These are phyloP conservation scores for Wickerhamiella azyma DNA, from an alignment of 805 yeast species.

Conservation along the genomic window DNA sequence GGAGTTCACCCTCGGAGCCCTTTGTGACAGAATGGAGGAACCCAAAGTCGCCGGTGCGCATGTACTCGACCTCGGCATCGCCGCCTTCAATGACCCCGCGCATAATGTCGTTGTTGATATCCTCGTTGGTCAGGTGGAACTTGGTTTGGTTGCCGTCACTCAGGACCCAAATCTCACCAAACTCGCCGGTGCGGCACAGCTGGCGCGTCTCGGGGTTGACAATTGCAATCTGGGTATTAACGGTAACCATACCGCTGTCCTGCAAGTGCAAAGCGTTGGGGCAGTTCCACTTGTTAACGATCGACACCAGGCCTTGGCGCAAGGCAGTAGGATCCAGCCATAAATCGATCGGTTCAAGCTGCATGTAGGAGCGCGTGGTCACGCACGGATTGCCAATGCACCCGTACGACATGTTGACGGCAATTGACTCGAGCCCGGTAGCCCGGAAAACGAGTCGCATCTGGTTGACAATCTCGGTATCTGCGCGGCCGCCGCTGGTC, in stretches of 20 bases:
- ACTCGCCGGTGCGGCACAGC: slow-evolving; percentile 77
- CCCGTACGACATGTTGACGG: slow-evolving; percentile 64
- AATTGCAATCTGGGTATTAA: slow-evolving; percentile 82
- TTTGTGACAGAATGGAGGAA: slow-evolving; percentile 61
- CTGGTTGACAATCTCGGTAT: slow-evolving; percentile 38
- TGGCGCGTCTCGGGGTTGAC: slow-evolving; percentile 84
- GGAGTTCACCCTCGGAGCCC: slow-evolving; percentile 39
- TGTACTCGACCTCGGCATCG: slow-evolving; percentile 47
- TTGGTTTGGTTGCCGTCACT: slow-evolving; percentile 68
- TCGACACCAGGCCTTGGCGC: slow-evolving; percentile 74
- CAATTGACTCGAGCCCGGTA: slow-evolving; percentile 49
- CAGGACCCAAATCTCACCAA: slow-evolving; percentile 94
- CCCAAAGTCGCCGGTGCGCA: slow-evolving; percentile 90
- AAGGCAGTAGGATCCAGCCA: slow-evolving; percentile 79
- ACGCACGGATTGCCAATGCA: slow-evolving; percentile 74
- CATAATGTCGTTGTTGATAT: slow-evolving; percentile 39
- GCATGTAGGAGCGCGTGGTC: slow-evolving; percentile 72
- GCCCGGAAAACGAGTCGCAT: slow-evolving; percentile 50
- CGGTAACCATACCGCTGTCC: slow-evolving; percentile 94
- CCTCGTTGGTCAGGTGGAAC: slow-evolving; percentile 41
- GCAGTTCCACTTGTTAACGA: slow-evolving; percentile 59
- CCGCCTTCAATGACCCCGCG: slow-evolving; percentile 51
- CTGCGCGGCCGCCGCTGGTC: slow-evolving; percentile 56
- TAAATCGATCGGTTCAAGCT: slow-evolving; percentile 75
- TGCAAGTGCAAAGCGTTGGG: slow-evolving; percentile 65